These are phyloP conservation scores for Tolypocladium capitatum DNA, from an alignment of 2,329 filamentous ascomycete genomes.

Conservation along the genomic window DNA sequence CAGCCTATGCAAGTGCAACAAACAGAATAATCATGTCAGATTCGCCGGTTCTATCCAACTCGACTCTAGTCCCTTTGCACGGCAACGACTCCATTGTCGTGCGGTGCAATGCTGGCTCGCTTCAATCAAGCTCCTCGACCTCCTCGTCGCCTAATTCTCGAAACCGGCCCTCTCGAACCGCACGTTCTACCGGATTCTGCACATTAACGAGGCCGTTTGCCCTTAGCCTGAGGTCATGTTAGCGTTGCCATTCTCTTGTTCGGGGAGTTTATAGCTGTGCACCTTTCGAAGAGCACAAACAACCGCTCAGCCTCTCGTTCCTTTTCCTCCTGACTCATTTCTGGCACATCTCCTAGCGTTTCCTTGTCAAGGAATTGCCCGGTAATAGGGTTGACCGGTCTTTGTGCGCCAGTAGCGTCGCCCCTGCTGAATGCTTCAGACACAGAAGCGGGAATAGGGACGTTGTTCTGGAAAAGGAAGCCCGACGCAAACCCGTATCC, in stretches of 20 bases:
- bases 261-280: constrained; percentile 3
- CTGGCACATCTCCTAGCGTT: constrained; percentile 40
- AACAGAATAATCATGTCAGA: not conserved
- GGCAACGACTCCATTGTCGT: not conserved
- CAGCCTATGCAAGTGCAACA: not conserved
- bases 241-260: constrained; percentile 2
- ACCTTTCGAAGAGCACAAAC: constrained; percentile 85
- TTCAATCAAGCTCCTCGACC: constrained; percentile 26
- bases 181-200: constrained; percentile 64
- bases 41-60: not conserved
- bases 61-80: not conserved
- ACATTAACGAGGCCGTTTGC: constrained; percentile 65
- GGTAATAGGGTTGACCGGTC: constrained; percentile 67
- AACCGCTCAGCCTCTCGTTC: constrained; percentile 80
- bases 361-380: constrained; percentile 68
- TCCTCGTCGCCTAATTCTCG: constrained; percentile 51
- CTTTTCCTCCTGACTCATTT: constrained; percentile 87
- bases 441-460: constrained; percentile 58
- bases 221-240: constrained; percentile 36
- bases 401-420: constrained; percentile 15
- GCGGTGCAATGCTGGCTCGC: not conserved
- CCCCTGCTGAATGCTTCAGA: constrained; percentile 29
- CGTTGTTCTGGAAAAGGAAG: constrained; percentile 73
- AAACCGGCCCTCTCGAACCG: constrained; percentile 55
- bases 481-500: constrained; percentile 91